phyloP scores from a whole-genome alignment of 164 flowering plant species.

The Cinnamomum micranthum region DNA sequence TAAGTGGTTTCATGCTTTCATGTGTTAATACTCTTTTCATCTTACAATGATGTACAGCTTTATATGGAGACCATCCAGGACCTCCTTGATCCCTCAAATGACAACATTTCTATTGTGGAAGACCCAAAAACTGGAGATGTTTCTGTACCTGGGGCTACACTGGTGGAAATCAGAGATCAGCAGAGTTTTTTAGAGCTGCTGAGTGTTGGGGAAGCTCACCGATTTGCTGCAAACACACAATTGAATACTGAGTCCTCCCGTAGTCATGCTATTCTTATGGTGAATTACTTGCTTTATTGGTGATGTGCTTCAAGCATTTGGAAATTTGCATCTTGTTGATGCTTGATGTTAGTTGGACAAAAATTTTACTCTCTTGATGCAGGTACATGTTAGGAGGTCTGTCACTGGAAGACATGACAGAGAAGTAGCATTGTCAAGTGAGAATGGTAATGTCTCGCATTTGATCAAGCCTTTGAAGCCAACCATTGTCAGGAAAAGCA shows the following conservation, averaged over 20 bases:
- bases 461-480: constrained; percentile 52
- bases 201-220: constrained; percentile 85
- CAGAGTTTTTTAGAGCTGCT: constrained; percentile 79
- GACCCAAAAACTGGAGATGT: constrained; percentile 97
- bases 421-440: constrained; percentile 41
- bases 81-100: constrained; percentile 85
- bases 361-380: constrained; percentile 3
- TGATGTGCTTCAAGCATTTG: background rate
- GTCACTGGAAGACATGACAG: constrained; percentile 43
- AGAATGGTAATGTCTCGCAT: constrained; percentile 46
- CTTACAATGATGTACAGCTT: constrained; percentile 46
- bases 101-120: constrained; percentile 82
- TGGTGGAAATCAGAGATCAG: constrained; percentile 74
- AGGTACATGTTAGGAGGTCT: constrained; percentile 77
- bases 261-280: constrained; percentile 97
- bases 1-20: background rate
- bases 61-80: constrained; percentile 99
- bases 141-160: constrained; percentile 82
- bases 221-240: constrained; percentile 94
- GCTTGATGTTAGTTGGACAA: background rate
- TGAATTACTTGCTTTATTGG: constrained; percentile 16
- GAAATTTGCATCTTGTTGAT: background rate
- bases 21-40: background rate
- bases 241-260: constrained; percentile 97
- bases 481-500: constrained; percentile 74